These are phyloP conservation scores for Pterothamnion heteromorphum DNA, from an alignment of 31 red algal species.

Conservation along the genomic window DNA sequence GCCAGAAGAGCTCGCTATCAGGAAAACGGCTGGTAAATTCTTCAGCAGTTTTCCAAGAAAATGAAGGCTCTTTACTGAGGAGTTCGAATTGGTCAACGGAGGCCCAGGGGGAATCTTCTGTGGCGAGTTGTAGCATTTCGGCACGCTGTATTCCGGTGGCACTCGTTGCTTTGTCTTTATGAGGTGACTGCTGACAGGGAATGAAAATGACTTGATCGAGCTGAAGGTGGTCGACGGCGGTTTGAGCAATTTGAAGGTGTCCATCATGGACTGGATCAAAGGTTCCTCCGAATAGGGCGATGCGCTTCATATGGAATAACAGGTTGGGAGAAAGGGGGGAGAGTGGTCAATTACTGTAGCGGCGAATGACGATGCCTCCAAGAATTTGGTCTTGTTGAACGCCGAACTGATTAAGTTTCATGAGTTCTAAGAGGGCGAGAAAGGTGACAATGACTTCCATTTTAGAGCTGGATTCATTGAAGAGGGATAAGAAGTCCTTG, in stretches of 20 bases:
- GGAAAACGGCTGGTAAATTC: not conserved
- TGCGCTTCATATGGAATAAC: too few species aligned
- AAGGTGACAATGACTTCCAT: slow-evolving; percentile 18
- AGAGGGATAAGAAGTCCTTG: not conserved
- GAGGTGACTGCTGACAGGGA: not conserved
- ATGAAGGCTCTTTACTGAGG: not conserved
- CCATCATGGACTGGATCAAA: not conserved
- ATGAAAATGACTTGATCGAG: not conserved
- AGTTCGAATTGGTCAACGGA: not conserved
- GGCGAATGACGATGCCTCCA: not conserved
- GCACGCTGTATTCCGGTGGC: not conserved
- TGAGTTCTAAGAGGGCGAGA: slow-evolving; percentile 21
- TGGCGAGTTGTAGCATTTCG: not conserved
- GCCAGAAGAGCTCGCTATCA: not conserved
- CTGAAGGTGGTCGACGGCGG: not conserved
- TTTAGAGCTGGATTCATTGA: not conserved
- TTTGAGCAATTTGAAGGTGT: not conserved
- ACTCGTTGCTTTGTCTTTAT: not conserved
- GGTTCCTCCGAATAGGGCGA: slow-evolving; percentile 12
- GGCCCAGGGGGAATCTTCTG: not conserved
- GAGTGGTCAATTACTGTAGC: too few species aligned
- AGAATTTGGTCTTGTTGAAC: not conserved
- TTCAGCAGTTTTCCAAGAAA: not conserved
- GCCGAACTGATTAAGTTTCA: slow-evolving; percentile 7
- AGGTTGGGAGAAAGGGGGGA: too few species aligned